Base-by-base conservation (phyloP, 192 early-diverging fungal genomes). In the Cladochytrium replicatum region DNA sequence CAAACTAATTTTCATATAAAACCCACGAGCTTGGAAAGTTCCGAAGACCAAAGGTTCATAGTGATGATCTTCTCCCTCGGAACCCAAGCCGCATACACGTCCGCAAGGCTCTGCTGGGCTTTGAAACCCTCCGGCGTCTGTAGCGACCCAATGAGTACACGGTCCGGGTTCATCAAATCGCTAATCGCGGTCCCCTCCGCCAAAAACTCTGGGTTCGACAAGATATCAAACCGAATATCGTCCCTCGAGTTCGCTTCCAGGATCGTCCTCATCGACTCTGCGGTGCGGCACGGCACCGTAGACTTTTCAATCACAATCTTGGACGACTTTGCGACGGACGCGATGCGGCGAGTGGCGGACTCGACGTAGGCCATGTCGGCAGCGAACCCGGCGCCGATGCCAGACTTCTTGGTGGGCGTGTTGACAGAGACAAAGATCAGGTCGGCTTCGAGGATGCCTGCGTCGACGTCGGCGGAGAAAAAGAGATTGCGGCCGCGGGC, bases 261-360 rank as follows among this genome's bases (percentile, higher is more conserved):
- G 31, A 89, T 91, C 31, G 77, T 77, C 47, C 84, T 75, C 73
- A 95, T 85, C 55, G 71, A 68, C 50, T 88, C 78, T 23, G 89
- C 86, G 23, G 91, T 92, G 43, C 87, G 73, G 64, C 91, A 95
- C 29, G 91, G 91, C 7, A 95, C 91, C 32, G 91, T 96, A 1
- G 88, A 91, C 70, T 91, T 93, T 62, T 91, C 90, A 39, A 96
- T 83, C 5, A 96, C 85, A 48, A 96, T 88, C 66, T 91, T 93
- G 62, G 81, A 75, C 40, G 69, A 74, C 39, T 49, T 79, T 2
- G 90, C 81, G 17, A 88, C 81, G 32, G 77, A 66, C 5, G 92
- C 92, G 57, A 96, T 92, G 50, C 77, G 67, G 32, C 82, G 73
- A 24, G 84, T 84, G 50, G 89, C 90, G 29, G 77, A 50, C 66